Conservation (phyloP, 1,139 yeast species). For the Nadsonia commutata region DNA sequence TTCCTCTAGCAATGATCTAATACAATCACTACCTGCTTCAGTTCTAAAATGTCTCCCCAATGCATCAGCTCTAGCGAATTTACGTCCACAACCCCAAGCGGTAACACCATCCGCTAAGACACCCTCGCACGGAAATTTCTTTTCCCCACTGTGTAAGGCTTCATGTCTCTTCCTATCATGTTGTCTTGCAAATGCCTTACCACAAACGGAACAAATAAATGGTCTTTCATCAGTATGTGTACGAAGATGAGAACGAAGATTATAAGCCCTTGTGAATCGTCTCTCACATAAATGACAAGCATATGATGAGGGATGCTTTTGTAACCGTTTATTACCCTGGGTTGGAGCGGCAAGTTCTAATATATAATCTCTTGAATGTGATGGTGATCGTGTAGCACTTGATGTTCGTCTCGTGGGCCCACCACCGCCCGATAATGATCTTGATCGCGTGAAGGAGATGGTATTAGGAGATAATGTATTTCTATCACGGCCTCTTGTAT, state of each 20-base stretch:
- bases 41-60: slow-evolving; percentile 87
- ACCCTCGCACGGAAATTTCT: slow-evolving; percentile 76
- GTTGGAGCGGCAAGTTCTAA: slow-evolving; percentile 23
- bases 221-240: slow-evolving; percentile 95
- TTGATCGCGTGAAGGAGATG: background rate
- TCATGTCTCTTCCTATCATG: slow-evolving; percentile 93
- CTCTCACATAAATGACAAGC: slow-evolving; percentile 80
- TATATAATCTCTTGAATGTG: slow-evolving; percentile 21
- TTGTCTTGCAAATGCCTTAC: slow-evolving; percentile 89
- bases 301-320: slow-evolving; percentile 66
- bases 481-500: too few species aligned
- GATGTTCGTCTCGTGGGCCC: background rate
- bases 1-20: slow-evolving; percentile 57
- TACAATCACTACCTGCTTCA: slow-evolving; percentile 81
- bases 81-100: slow-evolving; percentile 83
- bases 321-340: slow-evolving; percentile 36
- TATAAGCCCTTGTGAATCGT: slow-evolving; percentile 81
- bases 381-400: slow-evolving; percentile 11
- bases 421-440: background rate
- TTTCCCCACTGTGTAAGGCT: slow-evolving; percentile 82
- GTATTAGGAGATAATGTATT: background rate
- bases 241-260: slow-evolving; percentile 75
- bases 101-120: slow-evolving; percentile 41
- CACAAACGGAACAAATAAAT: slow-evolving; percentile 71
- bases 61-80: slow-evolving; percentile 94